These are phyloP conservation scores for Solanum commersonii DNA, from an alignment of 257 asterid species.

Conservation along the genomic window DNA sequence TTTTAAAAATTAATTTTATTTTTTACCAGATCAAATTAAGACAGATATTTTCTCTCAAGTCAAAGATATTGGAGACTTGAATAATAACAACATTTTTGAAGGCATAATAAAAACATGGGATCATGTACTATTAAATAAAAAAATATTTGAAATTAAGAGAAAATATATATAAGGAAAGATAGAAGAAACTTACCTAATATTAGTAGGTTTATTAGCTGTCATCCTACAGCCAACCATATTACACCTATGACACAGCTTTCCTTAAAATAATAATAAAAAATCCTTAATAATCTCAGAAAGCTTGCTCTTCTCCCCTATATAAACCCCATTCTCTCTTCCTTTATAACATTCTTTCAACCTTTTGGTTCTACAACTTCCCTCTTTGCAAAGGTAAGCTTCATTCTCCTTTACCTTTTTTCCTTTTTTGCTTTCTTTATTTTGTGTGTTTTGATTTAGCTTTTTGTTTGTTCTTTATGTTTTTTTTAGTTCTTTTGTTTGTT, in stretches of 20 bases:
- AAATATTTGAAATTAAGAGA: background rate
- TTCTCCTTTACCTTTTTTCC: background rate
- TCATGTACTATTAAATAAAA: background rate
- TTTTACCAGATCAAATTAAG: background rate
- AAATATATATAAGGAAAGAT: background rate
- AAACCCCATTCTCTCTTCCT: background rate
- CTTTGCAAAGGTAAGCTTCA: background rate
- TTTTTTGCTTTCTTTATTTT: background rate
- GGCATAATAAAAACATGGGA: background rate
- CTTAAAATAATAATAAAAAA: background rate
- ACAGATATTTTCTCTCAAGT: too few relatives aligned
- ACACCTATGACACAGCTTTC: background rate
- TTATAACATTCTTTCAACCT: background rate
- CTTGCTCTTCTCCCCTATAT: background rate
- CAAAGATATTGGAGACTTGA: background rate
- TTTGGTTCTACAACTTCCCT: background rate
- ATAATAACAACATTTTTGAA: too few relatives aligned
- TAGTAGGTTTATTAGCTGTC: background rate
- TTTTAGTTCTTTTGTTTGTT: background rate
- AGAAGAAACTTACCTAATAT: background rate
- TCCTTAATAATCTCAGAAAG: background rate
- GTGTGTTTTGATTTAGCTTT: background rate
- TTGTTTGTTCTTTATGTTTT: background rate
- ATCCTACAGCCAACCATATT: background rate
- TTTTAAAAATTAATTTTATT: too few relatives aligned